Evolutionary conservation across 1,284 basidiomycete genomes (phyloP), one percentile per base, ranked within the genome.

Genomic region (Meira nashicola): DNA sequence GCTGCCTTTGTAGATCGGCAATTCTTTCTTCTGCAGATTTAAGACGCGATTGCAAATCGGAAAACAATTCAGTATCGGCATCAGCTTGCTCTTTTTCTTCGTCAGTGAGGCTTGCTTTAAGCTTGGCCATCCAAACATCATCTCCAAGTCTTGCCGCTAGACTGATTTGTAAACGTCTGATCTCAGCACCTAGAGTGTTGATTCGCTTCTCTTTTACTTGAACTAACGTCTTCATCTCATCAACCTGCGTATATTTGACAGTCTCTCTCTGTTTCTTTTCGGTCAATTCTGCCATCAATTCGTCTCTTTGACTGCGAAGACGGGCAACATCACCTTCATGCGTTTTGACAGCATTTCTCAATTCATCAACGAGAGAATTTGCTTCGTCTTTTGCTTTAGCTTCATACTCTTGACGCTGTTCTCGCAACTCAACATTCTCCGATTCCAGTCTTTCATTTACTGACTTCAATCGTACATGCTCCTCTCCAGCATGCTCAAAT

Each of bases 141-240:
- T 89, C 84, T 6, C 87, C 86, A 2, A 84, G 82, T 43, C 85
- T 81, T 0, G 91, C 89, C 14, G 89, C 91, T 7, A 94, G 80
- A 40, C 85, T 84, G 50, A 88, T 84, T 74, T 88, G 90, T 62
- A 89, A 81, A 37, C 93, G 83, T 49, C 82, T 83, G 15, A 90
- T 82, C 78, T 97, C 90, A 1, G 87, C 88, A 58, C 85, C 80
- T 41, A 96, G 79, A 21, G 86, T 84, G 6, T 79, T 79, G 52
- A 96, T 86, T 23, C 92, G 87, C 66, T 89, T 89, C 84, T 90
- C 74, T 51, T 75, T 74, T 23, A 63, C 62, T 49, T 65, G 65
- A 33, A 74, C 63, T 40, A 78, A 57, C 39, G 67, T 63, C 60
- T 73, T 74, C 63, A 73, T 70, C 58, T 78, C 76, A 25, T 76